Evolutionary conservation across 2,329 filamentous ascomycete genomes (phyloP), one percentile per base, ranked within the genome.

Genomic region (Samsoniella hepiali): DNA sequence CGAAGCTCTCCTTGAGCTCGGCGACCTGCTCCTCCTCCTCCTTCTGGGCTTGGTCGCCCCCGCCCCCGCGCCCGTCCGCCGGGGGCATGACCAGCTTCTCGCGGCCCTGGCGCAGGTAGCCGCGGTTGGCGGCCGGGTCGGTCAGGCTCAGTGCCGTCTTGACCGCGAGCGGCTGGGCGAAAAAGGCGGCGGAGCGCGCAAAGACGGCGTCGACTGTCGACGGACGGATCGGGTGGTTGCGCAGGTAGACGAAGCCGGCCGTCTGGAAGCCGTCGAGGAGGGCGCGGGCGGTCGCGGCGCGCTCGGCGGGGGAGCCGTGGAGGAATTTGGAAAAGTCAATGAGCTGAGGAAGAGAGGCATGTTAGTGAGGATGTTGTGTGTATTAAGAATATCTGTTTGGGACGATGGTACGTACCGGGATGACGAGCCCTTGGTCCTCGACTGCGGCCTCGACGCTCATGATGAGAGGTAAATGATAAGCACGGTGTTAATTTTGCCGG

Each of bases 211-310:
- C 74, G 13, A 92, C 78, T 10, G 82, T 81, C 9, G 83, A 77
- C 3, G 83, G 70, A 0, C 87, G 76, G 65, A 97, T 89, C 47
- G 89, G 85, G 68, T 94, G 88, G 75, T 94, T 91, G 69, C 88
- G 88, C 45, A 96, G 85, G 76, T 97, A 97, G 72, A 97, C 85
- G 80, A 97, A 97, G 63, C 93, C 93, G 2, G 93, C 90, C 1
- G 84, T 88, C 70, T 93, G 90, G 79, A 97, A 96, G 49, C 91
- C 93, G 60, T 86, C 73, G 13, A 94, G 86, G 68, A 97, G 88
- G 47, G 89, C 85, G 60, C 86, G 76, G 29, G 92, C 93, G 1
- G 90, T 87, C 50, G 82, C 77, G 58, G 82, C 78, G 69, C 88
- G 89, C 68, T 89, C 79, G 10, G 80, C 70, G 0, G 84, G 78